phyloP scores from a whole-genome alignment of 495 filamentous ascomycete genomes.

The Daldinia caldariorum region DNA sequence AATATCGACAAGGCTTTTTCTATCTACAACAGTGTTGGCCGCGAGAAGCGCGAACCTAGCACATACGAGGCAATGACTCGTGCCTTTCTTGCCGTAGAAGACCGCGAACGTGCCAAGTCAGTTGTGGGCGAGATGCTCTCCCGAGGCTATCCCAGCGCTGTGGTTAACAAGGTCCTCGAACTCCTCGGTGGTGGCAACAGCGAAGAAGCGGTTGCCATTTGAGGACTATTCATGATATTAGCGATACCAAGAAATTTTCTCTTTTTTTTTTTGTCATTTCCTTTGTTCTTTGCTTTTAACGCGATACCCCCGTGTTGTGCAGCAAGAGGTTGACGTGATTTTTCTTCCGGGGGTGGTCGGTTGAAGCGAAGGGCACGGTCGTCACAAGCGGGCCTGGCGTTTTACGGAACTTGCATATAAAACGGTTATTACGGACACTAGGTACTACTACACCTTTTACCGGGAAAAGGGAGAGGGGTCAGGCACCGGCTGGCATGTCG shows the following conservation, averaged over 20 bases:
- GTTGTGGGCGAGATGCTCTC: conserved; percentile 92
- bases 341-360: conserved; percentile 37
- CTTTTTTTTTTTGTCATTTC: conserved; percentile 28
- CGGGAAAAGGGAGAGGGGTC: conserved; percentile 21
- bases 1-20: conserved; percentile 79
- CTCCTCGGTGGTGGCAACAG: conserved; percentile 74
- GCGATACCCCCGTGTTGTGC: conserved; percentile 53
- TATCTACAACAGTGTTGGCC: conserved; percentile 79
- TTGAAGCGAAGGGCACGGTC: conserved; percentile 41
- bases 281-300: conserved; percentile 48
- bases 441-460: conserved; percentile 25
- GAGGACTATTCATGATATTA: neutral
- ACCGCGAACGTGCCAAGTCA: conserved; percentile 73
- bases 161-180: conserved; percentile 90
- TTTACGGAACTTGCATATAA: conserved; percentile 36
- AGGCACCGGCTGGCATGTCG: conserved; percentile 42
- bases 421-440: conserved; percentile 27
- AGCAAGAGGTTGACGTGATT: conserved; percentile 36
- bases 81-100: conserved; percentile 85
- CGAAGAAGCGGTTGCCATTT: conserved; percentile 41
- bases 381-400: conserved; percentile 40
- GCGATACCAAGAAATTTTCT: conserved; percentile 15
- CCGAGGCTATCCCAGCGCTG: conserved; percentile 89
- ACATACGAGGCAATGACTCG: conserved; percentile 99
- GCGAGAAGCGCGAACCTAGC: conserved; percentile 86